phyloP scores from a whole-genome alignment of 108 stramenopile species.

The Chaetoceros tenuissimus region DNA sequence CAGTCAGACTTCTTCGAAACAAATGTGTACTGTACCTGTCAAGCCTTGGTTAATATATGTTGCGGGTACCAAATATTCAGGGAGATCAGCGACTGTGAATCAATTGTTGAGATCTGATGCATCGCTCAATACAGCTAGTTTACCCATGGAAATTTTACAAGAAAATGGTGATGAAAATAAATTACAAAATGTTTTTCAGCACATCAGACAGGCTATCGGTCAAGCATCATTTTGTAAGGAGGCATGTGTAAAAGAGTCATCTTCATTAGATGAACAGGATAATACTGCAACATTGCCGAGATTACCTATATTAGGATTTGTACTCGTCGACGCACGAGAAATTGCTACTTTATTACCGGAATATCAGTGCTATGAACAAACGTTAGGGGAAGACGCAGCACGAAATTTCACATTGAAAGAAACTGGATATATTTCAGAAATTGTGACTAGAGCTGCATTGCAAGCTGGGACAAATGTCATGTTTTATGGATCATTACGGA shows the following conservation, averaged over 20 bases:
- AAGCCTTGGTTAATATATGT: constrained; percentile 77
- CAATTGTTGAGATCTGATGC: constrained; percentile 24
- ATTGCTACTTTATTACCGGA: constrained; percentile 71
- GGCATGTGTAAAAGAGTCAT: too few relatives aligned
- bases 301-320: constrained; percentile 78
- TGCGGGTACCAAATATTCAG: constrained; percentile 79
- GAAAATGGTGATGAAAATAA: background rate
- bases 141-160: background rate
- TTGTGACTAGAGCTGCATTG: constrained; percentile 38
- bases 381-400: constrained; percentile 42
- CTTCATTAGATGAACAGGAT: background rate
- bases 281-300: background rate
- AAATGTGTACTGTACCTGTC: background rate
- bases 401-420: constrained; percentile 77
- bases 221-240: too few relatives aligned
- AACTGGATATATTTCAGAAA: constrained; percentile 53
- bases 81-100: constrained; percentile 63
- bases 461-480: constrained; percentile 52
- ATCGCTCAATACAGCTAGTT: background rate
- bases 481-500: constrained; percentile 48
- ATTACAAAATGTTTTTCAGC: too few relatives aligned
- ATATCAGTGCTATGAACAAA: constrained; percentile 52
- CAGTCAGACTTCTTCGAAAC: background rate
- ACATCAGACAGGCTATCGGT: too few relatives aligned
- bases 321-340: constrained; percentile 80